phyloP scores from a whole-genome alignment of 2,329 filamentous ascomycete genomes.

The Phyllosticta ampelicida region DNA sequence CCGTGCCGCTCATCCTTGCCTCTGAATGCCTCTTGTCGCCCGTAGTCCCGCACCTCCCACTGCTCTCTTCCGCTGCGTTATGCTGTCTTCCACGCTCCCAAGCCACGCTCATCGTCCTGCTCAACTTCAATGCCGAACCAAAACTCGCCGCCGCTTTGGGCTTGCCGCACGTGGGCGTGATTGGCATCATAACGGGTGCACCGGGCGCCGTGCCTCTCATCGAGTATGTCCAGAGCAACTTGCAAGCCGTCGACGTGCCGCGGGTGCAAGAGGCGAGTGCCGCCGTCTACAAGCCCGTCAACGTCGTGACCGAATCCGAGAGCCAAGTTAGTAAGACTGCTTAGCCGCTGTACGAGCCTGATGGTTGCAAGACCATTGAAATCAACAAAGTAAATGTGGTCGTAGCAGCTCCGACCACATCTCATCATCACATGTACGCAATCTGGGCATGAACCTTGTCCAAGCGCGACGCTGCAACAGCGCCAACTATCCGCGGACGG shows the following conservation, averaged over 20 bases:
- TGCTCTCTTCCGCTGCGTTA: conserved; percentile 41
- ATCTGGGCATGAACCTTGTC: not conserved
- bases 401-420: not conserved
- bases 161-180: conserved; percentile 53
- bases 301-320: conserved; percentile 23
- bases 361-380: not conserved
- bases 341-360: conserved; percentile 1
- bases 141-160: conserved; percentile 47
- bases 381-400: not conserved
- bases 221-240: conserved; percentile 43
- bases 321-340: not conserved
- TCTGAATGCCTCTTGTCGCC: conserved; percentile 17
- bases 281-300: conserved; percentile 36
- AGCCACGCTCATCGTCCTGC: conserved; percentile 48
- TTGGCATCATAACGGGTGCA: conserved; percentile 48
- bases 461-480: not conserved
- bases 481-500: not conserved
- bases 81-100: conserved; percentile 13
- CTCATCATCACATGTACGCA: not conserved
- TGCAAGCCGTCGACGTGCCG: conserved; percentile 41
- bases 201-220: conserved; percentile 48
- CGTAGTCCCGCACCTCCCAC: conserved; percentile 51
- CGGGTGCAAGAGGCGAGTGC: conserved; percentile 45
- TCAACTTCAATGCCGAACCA: conserved; percentile 50
- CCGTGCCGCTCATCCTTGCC: conserved; percentile 5